Base-by-base conservation (phyloP, 2,329 filamentous ascomycete genomes). In the Fusarium hainanense region DNA sequence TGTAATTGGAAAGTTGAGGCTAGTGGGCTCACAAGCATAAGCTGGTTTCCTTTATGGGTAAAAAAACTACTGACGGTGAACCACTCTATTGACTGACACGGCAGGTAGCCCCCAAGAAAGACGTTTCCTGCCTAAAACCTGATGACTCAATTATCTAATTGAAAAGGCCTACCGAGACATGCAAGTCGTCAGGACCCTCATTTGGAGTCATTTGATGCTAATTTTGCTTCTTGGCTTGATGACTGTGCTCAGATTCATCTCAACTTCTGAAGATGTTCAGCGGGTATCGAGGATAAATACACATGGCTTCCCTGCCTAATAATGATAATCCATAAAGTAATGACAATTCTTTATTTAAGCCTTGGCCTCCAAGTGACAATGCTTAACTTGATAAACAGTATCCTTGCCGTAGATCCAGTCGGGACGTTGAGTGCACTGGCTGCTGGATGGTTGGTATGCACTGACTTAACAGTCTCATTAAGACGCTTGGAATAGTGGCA, bases 1-100 rank as follows among this genome's bases (percentile, higher is more conserved):
- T 69, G 69, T 47, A 58, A 71, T 61, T 63, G 71, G 47, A 37
- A 64, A 54, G 65, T 67, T 60, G 54, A 55, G 52, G 41, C 27
- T 57, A 46, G 70, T 66, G 50, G 66, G 55, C 57, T 69, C 52
- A 48, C 55, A 44, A 48, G 44, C 20, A 46, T 55, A 69, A 65
- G 58, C 48, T 58, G 47, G 41, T 50, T 58, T 47, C 49, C 48
- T 55, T 66, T 51, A 61, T 40, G 48, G 52, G 21, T 32, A 46
- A 47, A 30, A 30, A 60, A 28, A 28, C 27, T 27, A 30, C 43
- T 58, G 43, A 46, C 46, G 28, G 43, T n/a, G 18, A 62, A 27
- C 18, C n/a, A 41, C 49, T 20, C 21, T 51, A n/a, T 21, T 34
- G 20, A 34, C 47, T 49, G 16, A 30, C 20, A 50, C n/a, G 18